A percentile compares a stretch with the other conserved stretches of the same genome.
phyloP scores from a whole-genome alignment of 331 rosid genomes.

The Rosa hybrid region DNA sequence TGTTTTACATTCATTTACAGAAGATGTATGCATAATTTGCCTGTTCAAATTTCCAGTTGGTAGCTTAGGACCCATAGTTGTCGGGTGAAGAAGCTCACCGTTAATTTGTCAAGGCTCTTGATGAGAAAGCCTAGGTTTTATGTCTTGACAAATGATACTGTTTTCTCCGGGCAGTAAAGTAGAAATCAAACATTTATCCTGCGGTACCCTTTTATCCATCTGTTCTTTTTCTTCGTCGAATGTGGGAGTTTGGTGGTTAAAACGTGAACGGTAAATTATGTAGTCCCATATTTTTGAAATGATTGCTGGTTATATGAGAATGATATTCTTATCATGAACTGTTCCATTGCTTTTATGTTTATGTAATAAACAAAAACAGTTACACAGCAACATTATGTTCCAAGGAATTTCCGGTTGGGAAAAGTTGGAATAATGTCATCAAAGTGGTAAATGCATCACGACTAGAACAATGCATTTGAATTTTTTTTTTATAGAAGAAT shows the following conservation, averaged over 20 bases:
- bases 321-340: not conserved
- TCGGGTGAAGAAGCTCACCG: conserved; percentile 13
- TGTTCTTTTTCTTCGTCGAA: not conserved
- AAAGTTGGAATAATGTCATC: too few species aligned
- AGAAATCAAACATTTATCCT: not conserved
- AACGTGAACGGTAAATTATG: not conserved
- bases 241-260: not conserved
- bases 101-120: conserved; percentile 23
- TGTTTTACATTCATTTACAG: conserved; percentile 35
- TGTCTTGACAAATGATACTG: conserved; percentile 10
- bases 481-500: too few species aligned
- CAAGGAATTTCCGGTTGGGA: too few species aligned
- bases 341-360: too few species aligned
- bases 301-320: not conserved
- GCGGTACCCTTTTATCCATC: not conserved
- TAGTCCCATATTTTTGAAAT: not conserved
- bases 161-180: not conserved
- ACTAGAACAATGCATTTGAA: too few species aligned
- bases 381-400: too few species aligned
- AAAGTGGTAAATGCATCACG: too few species aligned
- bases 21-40: conserved; percentile 23
- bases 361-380: too few species aligned
- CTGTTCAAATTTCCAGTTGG: conserved; percentile 17
- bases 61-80: conserved; percentile 16
- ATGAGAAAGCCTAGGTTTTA: conserved; percentile 21